Percentiles rank a stretch among this genome's conserved stretches.
phyloP scores from a whole-genome alignment of 768 basidiomycete genomes.

The Trametes elegans region DNA sequence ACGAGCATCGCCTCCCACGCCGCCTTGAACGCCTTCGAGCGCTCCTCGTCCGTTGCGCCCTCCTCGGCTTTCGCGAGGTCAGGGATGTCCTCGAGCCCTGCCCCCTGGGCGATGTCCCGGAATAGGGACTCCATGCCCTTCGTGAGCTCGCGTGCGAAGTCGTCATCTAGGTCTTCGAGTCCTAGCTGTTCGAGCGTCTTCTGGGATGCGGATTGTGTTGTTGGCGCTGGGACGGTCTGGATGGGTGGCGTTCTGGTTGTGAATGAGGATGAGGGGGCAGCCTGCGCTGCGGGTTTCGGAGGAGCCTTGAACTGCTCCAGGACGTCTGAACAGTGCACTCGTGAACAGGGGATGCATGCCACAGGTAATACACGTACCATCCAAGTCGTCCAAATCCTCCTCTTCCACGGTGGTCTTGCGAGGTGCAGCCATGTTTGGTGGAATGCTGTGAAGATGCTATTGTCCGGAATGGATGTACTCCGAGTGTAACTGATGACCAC shows the following conservation, averaged over 20 bases:
- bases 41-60: slow-evolving; percentile 25
- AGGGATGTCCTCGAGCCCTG: slow-evolving; percentile 14
- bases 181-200: slow-evolving; percentile 17
- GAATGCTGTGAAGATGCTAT: background rate
- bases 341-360: too few relatives aligned
- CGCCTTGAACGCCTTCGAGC: slow-evolving; percentile 45
- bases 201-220: background rate
- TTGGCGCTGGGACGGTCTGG: slow-evolving; percentile 15
- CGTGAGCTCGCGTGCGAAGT: slow-evolving; percentile 41
- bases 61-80: slow-evolving; percentile 1
- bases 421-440: slow-evolving; percentile 10
- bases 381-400: slow-evolving; percentile 73
- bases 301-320: slow-evolving; percentile 43
- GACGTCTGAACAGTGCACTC: too few relatives aligned
- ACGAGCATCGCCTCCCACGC: slow-evolving; percentile 74
- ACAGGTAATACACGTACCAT: too few relatives aligned
- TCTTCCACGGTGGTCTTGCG: slow-evolving; percentile 25
- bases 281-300: slow-evolving; percentile 16
- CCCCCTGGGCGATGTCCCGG: slow-evolving; percentile 34
- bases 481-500: background rate
- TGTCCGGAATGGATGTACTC: background rate
- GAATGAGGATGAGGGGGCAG: slow-evolving; percentile 20
- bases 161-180: slow-evolving; percentile 27
- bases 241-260: slow-evolving; percentile 18
- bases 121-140: slow-evolving; percentile 45